phyloP scores from a whole-genome alignment of 2,329 filamentous ascomycete genomes.

The Ambrosiella beaveri region DNA sequence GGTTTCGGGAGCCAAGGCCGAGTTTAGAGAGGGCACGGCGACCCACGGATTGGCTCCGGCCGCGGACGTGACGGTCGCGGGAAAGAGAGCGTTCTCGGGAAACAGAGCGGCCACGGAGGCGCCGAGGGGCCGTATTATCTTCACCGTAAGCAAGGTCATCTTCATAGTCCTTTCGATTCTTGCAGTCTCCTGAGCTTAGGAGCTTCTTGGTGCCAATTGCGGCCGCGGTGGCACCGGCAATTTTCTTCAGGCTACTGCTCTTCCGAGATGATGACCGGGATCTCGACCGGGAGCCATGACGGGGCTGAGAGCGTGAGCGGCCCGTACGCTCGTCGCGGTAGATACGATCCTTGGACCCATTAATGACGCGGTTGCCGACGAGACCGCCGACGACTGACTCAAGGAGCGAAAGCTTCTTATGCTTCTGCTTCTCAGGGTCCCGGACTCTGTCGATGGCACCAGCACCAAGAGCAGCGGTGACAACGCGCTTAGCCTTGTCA shows the following conservation, averaged over 20 bases:
- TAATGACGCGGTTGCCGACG: slow-evolving; percentile 68
- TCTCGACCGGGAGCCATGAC: slow-evolving; percentile 37
- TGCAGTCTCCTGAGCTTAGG: slow-evolving; percentile 22
- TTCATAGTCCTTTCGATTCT: not conserved
- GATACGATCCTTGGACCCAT: slow-evolving; percentile 55
- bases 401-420: slow-evolving; percentile 68
- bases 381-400: slow-evolving; percentile 82
- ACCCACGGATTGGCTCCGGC: slow-evolving; percentile 23
- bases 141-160: slow-evolving; percentile 12
- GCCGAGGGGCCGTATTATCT: slow-evolving; percentile 32
- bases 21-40: slow-evolving; percentile 45
- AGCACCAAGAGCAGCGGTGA: slow-evolving; percentile 73
- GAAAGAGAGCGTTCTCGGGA: slow-evolving; percentile 26
- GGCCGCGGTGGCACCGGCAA: slow-evolving; percentile 47
- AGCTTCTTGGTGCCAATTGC: slow-evolving; percentile 44
- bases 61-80: slow-evolving; percentile 13
- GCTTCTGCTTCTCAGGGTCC: slow-evolving; percentile 53
- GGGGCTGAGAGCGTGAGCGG: slow-evolving; percentile 53
- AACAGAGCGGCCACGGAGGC: slow-evolving; percentile 19
- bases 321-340: slow-evolving; percentile 41
- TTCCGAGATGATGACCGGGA: slow-evolving; percentile 14
- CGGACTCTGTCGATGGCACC: slow-evolving; percentile 70
- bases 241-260: slow-evolving; percentile 20
- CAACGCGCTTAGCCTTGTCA: slow-evolving; percentile 76
- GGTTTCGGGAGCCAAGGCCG: slow-evolving; percentile 30